phyloP scores from a whole-genome alignment of 129 eudicot species.

The Gnaphalium uliginosum region DNA sequence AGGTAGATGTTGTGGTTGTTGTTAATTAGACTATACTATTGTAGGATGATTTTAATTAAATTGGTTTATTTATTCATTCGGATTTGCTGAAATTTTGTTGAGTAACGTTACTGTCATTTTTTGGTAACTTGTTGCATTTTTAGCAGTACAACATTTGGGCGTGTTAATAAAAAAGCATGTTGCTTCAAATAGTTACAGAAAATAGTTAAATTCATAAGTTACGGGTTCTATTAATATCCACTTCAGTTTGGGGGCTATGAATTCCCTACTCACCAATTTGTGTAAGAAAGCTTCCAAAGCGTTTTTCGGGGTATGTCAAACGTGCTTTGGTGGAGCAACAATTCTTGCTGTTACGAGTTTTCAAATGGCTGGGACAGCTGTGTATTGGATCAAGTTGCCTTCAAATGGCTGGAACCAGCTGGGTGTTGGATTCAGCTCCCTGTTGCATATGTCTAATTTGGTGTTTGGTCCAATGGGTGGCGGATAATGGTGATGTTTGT shows the following conservation, averaged over 20 bases:
- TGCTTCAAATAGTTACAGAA: background rate
- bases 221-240: background rate
- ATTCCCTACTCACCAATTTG: too few relatives aligned
- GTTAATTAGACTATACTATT: background rate
- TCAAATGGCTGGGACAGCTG: background rate
- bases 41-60: background rate
- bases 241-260: background rate
- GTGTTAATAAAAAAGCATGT: too few relatives aligned
- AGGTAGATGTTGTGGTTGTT: slow-evolving; percentile 30
- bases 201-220: background rate
- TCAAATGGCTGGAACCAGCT: background rate
- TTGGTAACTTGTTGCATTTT: background rate
- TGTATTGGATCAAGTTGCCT: background rate
- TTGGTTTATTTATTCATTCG: background rate
- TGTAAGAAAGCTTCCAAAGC: too few relatives aligned
- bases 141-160: background rate
- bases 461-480: too few relatives aligned
- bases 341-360: background rate
- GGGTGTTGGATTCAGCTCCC: background rate
- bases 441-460: too few relatives aligned
- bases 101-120: background rate
- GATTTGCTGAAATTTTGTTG: background rate
- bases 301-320: too few relatives aligned
- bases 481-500: background rate
- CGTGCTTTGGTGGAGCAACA: too few relatives aligned